phyloP scores from a whole-genome alignment of 192 early-diverging fungal genomes.

The Coemansia sp. region DNA sequence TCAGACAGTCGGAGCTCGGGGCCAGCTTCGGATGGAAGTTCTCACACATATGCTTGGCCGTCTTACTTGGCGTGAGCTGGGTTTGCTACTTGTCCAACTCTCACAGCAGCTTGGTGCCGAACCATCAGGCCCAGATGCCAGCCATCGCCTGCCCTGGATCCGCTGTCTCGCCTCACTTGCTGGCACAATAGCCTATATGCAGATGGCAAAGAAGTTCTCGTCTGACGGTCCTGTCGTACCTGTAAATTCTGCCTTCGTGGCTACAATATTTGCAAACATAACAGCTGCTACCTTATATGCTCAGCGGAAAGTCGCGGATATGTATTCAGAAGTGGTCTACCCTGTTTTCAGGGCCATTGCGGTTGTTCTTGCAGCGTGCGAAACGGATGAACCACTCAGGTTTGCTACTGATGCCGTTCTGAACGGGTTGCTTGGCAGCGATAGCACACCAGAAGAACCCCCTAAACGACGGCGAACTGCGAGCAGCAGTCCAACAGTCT shows the following conservation, averaged over 20 bases:
- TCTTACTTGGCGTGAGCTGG: constrained; percentile 38
- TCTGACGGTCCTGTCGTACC: neutral
- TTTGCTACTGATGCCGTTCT: constrained; percentile 25
- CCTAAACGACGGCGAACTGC: constrained; percentile 7
- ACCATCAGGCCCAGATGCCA: neutral
- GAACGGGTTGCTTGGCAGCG: constrained; percentile 12
- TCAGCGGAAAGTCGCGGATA: neutral
- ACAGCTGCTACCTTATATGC: neutral
- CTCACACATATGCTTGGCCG: constrained; percentile 7
- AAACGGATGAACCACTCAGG: neutral
- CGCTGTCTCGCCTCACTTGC: constrained; percentile 21
- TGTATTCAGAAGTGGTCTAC: neutral
- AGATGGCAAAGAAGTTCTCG: neutral
- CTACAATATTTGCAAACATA: constrained; percentile 16
- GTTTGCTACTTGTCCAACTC: constrained; percentile 26
- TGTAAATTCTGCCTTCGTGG: constrained; percentile 22
- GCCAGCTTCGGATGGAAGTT: constrained; percentile 14
- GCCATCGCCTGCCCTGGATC: neutral
- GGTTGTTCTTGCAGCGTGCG: neutral
- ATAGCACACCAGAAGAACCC: neutral
- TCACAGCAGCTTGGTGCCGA: constrained; percentile 6
- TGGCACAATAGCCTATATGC: constrained; percentile 23
- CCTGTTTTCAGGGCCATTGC: constrained; percentile 4
- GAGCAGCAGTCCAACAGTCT: neutral
- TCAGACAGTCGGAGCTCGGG: constrained; percentile 5